A percentile compares a stretch with the other conserved stretches of the same genome.
Evolutionary conservation across 179 eudicot genomes (phyloP).

Genomic region (Silene noctiflora): DNA sequence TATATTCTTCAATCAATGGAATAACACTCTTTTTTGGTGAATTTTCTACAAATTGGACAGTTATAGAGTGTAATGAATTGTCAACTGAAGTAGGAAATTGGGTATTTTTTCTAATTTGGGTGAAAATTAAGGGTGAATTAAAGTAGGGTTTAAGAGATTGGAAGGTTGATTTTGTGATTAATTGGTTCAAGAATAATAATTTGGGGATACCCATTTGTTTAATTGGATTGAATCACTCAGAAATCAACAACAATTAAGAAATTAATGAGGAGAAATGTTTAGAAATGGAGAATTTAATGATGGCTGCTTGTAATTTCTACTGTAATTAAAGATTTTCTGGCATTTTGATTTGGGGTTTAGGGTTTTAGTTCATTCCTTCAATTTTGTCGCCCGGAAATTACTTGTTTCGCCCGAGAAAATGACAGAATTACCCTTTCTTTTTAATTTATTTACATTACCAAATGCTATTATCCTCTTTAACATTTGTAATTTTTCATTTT

Average conservation of each 20-base stretch:
- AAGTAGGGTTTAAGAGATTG: conserved; percentile 8
- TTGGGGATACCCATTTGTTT: conserved; percentile 2
- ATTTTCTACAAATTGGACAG: background rate
- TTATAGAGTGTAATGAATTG: background rate
- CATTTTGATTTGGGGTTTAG: background rate
- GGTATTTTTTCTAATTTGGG: background rate
- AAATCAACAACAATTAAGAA: background rate
- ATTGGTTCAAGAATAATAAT: background rate
- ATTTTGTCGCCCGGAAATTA: too few species aligned
- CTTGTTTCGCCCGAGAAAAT: too few species aligned
- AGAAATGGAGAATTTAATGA: background rate
- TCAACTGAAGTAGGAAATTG: background rate
- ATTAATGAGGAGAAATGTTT: background rate
- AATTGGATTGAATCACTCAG: background rate
- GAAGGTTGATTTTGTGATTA: conserved; percentile 5
- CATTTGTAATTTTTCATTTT: too few species aligned
- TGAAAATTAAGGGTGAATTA: too few species aligned
- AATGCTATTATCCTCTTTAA: too few species aligned
- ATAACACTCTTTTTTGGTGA: conserved; percentile 7
- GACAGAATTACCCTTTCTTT: too few species aligned
- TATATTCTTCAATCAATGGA: background rate
- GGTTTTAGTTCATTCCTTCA: background rate
- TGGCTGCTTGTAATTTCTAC: too few species aligned
- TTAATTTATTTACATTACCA: too few species aligned
- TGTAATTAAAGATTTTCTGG: too few species aligned